These are phyloP conservation scores for Apodospora peruviana DNA, from an alignment of 495 filamentous ascomycete species.

Conservation along the genomic window DNA sequence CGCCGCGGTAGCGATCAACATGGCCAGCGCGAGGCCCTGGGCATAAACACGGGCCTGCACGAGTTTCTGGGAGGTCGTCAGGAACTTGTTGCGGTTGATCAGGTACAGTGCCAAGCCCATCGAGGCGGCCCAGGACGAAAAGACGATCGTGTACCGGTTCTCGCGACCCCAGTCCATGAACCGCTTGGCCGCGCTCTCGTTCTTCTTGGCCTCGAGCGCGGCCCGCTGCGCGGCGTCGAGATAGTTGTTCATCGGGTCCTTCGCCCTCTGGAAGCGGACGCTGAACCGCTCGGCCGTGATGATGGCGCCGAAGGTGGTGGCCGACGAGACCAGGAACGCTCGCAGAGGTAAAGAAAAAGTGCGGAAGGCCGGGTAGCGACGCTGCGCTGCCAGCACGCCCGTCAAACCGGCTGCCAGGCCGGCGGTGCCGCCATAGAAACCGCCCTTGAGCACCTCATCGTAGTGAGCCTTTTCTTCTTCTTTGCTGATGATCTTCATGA, in stretches of 20 bases:
- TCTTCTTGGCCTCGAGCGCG: conserved; percentile 36
- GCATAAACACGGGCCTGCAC: conserved; percentile 98
- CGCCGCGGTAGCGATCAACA: conserved; percentile 78
- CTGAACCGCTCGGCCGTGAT: conserved; percentile 77
- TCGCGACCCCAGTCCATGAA: conserved; percentile 59
- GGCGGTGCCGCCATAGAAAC: conserved; percentile 58
- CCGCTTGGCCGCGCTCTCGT: conserved; percentile 40
- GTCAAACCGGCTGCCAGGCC: conserved; percentile 60
- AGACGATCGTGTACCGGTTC: conserved; percentile 87
- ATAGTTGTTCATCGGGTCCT: conserved; percentile 62
- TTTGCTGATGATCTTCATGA: conserved; percentile 91
- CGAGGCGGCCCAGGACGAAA: conserved; percentile 72
- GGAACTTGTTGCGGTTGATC: conserved; percentile 72
- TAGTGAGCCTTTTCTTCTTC: conserved; percentile 75
- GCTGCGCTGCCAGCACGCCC: conserved; percentile 56
- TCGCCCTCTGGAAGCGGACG: conserved; percentile 62
- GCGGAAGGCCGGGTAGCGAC: conserved; percentile 67
- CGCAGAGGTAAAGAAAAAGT: conserved; percentile 81
- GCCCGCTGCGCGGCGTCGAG: conserved; percentile 50
- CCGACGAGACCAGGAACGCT: conserved; percentile 79
- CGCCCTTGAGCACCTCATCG: conserved; percentile 68
- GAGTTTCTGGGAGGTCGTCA: conserved; percentile 78
- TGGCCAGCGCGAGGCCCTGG: conserved; percentile 88
- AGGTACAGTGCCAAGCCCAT: conserved; percentile 73
- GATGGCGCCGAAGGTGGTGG: conserved; percentile 80